phyloP scores from a whole-genome alignment of 179 eudicot species.

The Beta macrorhiza region DNA sequence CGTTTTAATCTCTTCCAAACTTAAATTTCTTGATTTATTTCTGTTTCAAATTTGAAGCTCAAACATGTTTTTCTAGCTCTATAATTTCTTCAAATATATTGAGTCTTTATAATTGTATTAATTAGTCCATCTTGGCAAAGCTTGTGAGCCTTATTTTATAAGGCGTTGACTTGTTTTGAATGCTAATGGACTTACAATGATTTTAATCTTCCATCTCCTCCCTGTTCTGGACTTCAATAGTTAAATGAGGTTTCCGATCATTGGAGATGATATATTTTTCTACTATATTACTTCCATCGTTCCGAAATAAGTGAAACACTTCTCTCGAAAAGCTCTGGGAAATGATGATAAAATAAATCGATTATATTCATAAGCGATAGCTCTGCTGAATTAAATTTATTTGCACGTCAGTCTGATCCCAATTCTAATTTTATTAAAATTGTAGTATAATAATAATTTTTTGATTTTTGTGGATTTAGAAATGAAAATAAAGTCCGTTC shows the following conservation, averaged over 20 bases:
- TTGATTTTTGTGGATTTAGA: not conserved
- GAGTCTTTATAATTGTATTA: too few species aligned
- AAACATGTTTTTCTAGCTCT: too few species aligned
- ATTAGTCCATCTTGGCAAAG: constrained; percentile 60
- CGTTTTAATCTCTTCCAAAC: too few species aligned
- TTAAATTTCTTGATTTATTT: too few species aligned
- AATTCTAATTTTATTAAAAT: too few species aligned
- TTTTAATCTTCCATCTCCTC: constrained; percentile 20
- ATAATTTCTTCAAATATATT: too few species aligned
- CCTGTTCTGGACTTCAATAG: constrained; percentile 33
- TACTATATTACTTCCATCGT: too few species aligned
- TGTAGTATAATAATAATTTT: too few species aligned
- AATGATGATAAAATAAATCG: not conserved
- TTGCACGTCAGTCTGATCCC: constrained; percentile 22
- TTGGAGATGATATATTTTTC: constrained; percentile 33
- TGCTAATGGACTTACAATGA: constrained; percentile 53
- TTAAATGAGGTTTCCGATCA: constrained; percentile 30
- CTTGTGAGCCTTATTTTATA: constrained; percentile 30
- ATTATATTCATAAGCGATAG: not conserved
- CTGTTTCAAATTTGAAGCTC: too few species aligned
- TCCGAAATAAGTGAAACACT: too few species aligned
- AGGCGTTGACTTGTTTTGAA: constrained; percentile 48
- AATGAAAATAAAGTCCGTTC: constrained; percentile 19
- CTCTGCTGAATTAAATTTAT: constrained; percentile 3
- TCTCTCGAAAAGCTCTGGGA: not conserved